Base-by-base conservation (phyloP, 805 yeast species). In the Sugiyamaella americana region DNA sequence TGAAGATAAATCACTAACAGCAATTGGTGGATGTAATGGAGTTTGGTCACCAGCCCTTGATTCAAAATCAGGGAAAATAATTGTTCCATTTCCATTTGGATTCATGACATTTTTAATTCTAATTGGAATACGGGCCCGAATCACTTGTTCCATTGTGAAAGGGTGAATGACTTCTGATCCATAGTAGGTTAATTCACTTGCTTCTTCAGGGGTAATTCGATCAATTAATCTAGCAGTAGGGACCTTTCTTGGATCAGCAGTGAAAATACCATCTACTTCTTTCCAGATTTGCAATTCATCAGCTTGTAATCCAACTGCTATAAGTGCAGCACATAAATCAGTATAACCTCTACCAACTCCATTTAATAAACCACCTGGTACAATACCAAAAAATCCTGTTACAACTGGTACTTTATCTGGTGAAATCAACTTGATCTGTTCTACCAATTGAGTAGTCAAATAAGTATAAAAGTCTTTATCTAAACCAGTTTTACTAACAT, bases 121-220 rank as follows among this genome's bases (percentile, higher is more conserved):
- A 63, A 93, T 93, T 40, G 98, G 98, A 62, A 93, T 93, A 62
- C 83, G 86, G 20, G 97, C 97, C 57, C 82, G 80, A 58, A 93
- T 93, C 48, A 91, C 98, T 70, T 93, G 98, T 69, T 91, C 98
- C 98, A 93, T 93, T 19, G 98, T 93, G 72, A 93, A 58, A 2
- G 98, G 98, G 62, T 93, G 98, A 58, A 93, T 93, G 55, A 93
- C 98, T 69, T 93, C 98, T 2, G 94, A 83, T 39, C 98, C 98
- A 62, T 93, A 93, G 67, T 93, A 93, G 1, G 98, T 93, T 65
- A 93, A 77, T 70, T 93, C 98, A 0, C 98, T 93, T 3, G 98
- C 98, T 70, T 93, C 98, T 62, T 93, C 98, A 3, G 98, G 98
- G 0, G 98, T 93, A 52, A 93, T 96, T 44, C 87, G 79, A 48